phyloP scores from a whole-genome alignment of 441 rosid species.

The Euphorbia celastroides region DNA sequence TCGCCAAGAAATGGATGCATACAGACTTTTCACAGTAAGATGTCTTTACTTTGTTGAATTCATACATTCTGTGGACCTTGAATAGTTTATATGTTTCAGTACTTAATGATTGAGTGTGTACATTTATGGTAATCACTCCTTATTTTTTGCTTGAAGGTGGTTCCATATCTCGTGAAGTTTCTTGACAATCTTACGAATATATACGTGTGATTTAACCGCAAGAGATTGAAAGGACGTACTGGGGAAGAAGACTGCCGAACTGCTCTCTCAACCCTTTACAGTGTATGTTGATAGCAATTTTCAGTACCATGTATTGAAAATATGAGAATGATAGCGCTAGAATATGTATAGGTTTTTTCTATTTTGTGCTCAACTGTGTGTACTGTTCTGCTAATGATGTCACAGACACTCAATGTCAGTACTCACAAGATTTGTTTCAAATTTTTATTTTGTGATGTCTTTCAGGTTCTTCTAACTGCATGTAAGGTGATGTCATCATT shows the following conservation, averaged over 20 bases:
- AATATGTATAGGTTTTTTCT: neutral
- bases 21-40: constrained; percentile 81
- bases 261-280: constrained; percentile 87
- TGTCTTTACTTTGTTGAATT: neutral
- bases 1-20: constrained; percentile 81
- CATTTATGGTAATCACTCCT: neutral
- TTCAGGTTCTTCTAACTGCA: constrained; percentile 86
- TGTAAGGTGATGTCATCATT: constrained; percentile 97
- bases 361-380: neutral
- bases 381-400: neutral
- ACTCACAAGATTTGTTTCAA: constrained; percentile 1
- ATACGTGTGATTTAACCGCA: constrained; percentile 93
- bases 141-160: constrained; percentile 56
- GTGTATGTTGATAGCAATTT: constrained; percentile 36
- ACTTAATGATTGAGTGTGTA: neutral
- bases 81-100: neutral
- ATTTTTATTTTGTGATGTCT: constrained; percentile 4
- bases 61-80: neutral
- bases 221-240: constrained; percentile 95
- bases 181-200: constrained; percentile 93
- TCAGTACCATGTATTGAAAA: neutral
- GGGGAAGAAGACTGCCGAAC: constrained; percentile 81
- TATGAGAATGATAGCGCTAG: neutral
- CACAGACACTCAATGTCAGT: neutral
- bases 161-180: constrained; percentile 88